These are phyloP conservation scores for Coprinopsis strossmayeri DNA, from an alignment of 768 basidiomycete genomes.

Conservation along the genomic window DNA sequence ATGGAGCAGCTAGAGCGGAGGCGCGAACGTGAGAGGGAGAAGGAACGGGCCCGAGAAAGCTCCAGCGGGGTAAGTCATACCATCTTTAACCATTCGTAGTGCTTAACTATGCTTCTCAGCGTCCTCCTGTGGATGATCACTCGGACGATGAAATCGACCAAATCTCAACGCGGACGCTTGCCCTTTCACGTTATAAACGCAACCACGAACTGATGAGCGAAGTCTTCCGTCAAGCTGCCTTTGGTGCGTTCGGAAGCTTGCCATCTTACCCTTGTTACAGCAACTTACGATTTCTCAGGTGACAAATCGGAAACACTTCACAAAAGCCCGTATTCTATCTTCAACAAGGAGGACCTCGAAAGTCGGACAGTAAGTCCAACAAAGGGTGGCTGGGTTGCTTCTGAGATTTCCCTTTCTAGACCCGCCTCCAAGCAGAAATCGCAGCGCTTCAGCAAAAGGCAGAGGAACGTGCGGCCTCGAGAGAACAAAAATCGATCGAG, in stretches of 20 bases:
- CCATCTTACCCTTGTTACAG: not conserved
- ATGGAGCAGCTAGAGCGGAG: slow-evolving; percentile 70
- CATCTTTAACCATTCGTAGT: no score
- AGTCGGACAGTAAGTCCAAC: slow-evolving; percentile 42
- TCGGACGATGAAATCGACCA: slow-evolving; percentile 67
- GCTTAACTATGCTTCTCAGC: slow-evolving; percentile 21
- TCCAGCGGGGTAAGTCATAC: no score
- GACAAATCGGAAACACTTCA: slow-evolving; percentile 34
- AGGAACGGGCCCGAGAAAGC: slow-evolving; percentile 29
- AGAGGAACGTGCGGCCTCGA: slow-evolving; percentile 33
- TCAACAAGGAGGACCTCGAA: slow-evolving; percentile 51
- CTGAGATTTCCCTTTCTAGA: slow-evolving; percentile 26
- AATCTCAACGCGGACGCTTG: slow-evolving; percentile 67
- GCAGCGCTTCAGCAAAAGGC: slow-evolving; percentile 45
- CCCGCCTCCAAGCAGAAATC: slow-evolving; percentile 53
- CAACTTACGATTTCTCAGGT: slow-evolving; percentile 23
- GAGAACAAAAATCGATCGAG: slow-evolving; percentile 11
- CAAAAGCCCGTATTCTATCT: slow-evolving; percentile 50
- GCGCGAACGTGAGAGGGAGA: slow-evolving; percentile 51
- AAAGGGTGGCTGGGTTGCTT: not conserved
- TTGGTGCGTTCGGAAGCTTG: slow-evolving; percentile 31
- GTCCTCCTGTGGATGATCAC: slow-evolving; percentile 50
- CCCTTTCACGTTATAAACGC: slow-evolving; percentile 64
- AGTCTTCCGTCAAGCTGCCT: slow-evolving; percentile 70
- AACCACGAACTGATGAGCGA: slow-evolving; percentile 86